These are phyloP conservation scores for Trichosporon faecale DNA, from an alignment of 1,284 basidiomycete species.

Conservation along the genomic window DNA sequence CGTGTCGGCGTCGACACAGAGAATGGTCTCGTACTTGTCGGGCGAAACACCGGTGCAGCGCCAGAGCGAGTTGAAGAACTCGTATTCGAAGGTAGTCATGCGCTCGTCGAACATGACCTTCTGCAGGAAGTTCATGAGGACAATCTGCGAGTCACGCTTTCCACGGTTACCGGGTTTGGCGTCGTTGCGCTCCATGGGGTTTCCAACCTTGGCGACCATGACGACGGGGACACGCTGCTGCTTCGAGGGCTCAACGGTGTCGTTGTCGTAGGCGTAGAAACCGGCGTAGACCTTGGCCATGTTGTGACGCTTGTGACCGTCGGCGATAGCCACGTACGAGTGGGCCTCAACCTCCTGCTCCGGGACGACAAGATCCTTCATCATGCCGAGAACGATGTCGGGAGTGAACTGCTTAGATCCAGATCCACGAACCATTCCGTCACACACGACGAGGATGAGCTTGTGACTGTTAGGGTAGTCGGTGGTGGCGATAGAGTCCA, in stretches of 20 bases:
- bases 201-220: constrained; percentile 89
- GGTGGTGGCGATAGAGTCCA: constrained; percentile 96
- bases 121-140: constrained; percentile 96
- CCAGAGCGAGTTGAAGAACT: constrained; percentile 98
- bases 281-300: constrained; percentile 99
- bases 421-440: constrained; percentile 93
- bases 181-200: constrained; percentile 81
- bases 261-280: constrained; percentile 93
- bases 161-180: constrained; percentile 97
- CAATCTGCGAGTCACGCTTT: constrained; percentile 96
- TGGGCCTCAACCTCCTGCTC: constrained; percentile 85
- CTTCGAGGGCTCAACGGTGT: constrained; percentile 86
- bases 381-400: constrained; percentile 93
- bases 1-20: constrained; percentile 98
- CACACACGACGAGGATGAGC: constrained; percentile 89
- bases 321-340: constrained; percentile 97
- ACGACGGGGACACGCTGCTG: constrained; percentile 96
- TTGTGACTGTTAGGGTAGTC: constrained; percentile 99
- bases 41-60: constrained; percentile 91
- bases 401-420: constrained; percentile 85
- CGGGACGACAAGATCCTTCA: constrained; percentile 89
- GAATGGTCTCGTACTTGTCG: constrained; percentile 90
- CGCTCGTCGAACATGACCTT: constrained; percentile 99
- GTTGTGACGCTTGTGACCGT: constrained; percentile 98
- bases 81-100: constrained; percentile 99